A percentile compares a stretch with the other conserved stretches of the same genome.
Evolutionary conservation across 306 rosid genomes (phyloP).

Genomic region (Benincasa hispida): DNA sequence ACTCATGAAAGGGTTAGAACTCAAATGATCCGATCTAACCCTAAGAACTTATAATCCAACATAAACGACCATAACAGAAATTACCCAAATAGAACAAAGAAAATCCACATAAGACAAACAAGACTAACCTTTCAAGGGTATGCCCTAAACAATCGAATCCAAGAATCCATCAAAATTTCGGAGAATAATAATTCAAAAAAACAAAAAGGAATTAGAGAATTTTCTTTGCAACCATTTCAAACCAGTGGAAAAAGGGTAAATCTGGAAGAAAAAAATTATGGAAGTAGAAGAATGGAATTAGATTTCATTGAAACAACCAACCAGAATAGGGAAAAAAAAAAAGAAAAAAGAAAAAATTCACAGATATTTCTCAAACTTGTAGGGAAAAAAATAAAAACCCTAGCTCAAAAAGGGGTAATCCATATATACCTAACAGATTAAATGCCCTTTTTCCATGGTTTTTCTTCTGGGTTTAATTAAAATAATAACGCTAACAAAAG

Average conservation of each 20-base stretch:
- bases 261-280: constrained; percentile 15
- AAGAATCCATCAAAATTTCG: background rate
- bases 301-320: background rate
- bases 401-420: constrained; percentile 12
- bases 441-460: constrained; percentile 9
- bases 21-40: constrained; percentile 11
- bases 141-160: constrained; percentile 11
- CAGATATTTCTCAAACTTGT: constrained; percentile 9
- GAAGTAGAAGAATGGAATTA: background rate
- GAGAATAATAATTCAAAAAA: background rate
- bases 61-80: background rate
- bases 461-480: constrained; percentile 4
- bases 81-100: background rate
- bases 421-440: background rate
- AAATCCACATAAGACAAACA: constrained; percentile 6
- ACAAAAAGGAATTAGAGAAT: background rate
- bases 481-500: background rate
- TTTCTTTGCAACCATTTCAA: background rate
- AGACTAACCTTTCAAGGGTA: constrained; percentile 4
- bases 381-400: constrained; percentile 8
- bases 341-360: too few species aligned
- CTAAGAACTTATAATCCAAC: background rate
- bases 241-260: constrained; percentile 24
- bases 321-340: background rate
- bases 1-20: background rate